A percentile compares a stretch with the other conserved stretches of the same genome.
These are phyloP conservation scores for Schrenkiella parvula DNA, from an alignment of 345 rosid genomes.

Conservation along the genomic window DNA sequence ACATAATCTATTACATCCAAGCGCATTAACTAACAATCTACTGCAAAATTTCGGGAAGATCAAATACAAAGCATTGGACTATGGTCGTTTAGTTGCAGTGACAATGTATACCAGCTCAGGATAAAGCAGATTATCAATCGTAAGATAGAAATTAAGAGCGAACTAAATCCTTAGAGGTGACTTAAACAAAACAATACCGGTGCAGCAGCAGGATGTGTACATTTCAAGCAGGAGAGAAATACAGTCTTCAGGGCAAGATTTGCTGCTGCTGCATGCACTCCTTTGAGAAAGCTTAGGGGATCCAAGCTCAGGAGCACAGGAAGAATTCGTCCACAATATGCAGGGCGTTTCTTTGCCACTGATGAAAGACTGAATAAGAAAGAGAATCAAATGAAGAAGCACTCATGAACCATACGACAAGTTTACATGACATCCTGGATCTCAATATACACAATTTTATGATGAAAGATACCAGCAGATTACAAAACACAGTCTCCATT, in stretches of 20 bases:
- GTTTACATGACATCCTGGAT: conserved; percentile 5
- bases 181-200: conserved; percentile 60
- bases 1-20: neutral
- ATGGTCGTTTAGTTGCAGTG: conserved; percentile 8
- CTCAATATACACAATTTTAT: neutral
- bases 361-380: conserved; percentile 65
- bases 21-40: conserved; percentile 1
- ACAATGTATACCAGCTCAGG: neutral
- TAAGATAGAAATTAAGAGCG: neutral
- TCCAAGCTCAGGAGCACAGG: conserved; percentile 90
- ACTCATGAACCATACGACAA: conserved; percentile 12
- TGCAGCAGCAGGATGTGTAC: conserved; percentile 89
- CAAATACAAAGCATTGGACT: conserved; percentile 6
- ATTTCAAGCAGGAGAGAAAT: conserved; percentile 66
- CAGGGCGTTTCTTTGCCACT: conserved; percentile 84
- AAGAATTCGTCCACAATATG: conserved; percentile 84
- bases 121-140: neutral
- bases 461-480: neutral
- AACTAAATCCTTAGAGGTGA: conserved; percentile 5
- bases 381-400: conserved; percentile 15
- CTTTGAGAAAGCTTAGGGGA: conserved; percentile 60
- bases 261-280: conserved; percentile 58
- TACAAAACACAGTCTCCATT: neutral
- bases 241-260: conserved; percentile 68
- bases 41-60: neutral